phyloP scores from a whole-genome alignment of 441 rosid genomes.

The Erodium texanum region DNA sequence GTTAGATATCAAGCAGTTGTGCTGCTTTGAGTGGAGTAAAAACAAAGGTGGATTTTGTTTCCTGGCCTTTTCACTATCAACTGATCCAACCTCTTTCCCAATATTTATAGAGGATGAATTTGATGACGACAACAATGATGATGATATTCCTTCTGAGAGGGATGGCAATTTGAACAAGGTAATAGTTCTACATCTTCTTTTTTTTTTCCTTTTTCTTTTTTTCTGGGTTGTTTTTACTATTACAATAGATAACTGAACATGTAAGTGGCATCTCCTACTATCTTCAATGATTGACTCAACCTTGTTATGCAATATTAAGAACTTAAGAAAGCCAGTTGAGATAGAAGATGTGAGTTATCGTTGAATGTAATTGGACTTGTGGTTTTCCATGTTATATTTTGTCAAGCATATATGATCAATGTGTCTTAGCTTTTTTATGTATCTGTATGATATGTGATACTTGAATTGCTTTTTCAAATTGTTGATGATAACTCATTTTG shows the following conservation, averaged over 20 bases:
- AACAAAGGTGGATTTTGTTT: slow-evolving; percentile 13
- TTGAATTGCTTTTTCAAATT: not conserved
- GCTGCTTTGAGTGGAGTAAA: not conserved
- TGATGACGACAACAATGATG: slow-evolving; percentile 26
- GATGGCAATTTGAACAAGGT: slow-evolving; percentile 34
- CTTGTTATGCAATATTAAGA: not conserved
- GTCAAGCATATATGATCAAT: not conserved
- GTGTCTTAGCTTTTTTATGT: not conserved
- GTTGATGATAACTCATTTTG: not conserved
- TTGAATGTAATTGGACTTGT: not conserved
- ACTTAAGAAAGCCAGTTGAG: not conserved
- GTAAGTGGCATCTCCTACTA: not conserved
- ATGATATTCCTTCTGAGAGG: slow-evolving; percentile 20
- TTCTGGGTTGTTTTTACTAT: too few species aligned
- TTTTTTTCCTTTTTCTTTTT: not conserved
- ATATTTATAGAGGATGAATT: slow-evolving; percentile 38
- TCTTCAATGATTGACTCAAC: not conserved
- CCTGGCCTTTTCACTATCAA: slow-evolving; percentile 6
- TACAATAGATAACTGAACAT: not conserved
- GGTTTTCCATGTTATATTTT: not conserved
- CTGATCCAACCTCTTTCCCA: slow-evolving; percentile 3
- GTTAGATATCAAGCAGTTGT: not conserved
- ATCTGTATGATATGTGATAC: not conserved
- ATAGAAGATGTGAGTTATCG: not conserved
- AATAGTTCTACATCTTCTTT: slow-evolving; percentile 4